Evolutionary conservation across 495 filamentous ascomycete species (phyloP).

Genomic region (Apodospora peruviana): DNA sequence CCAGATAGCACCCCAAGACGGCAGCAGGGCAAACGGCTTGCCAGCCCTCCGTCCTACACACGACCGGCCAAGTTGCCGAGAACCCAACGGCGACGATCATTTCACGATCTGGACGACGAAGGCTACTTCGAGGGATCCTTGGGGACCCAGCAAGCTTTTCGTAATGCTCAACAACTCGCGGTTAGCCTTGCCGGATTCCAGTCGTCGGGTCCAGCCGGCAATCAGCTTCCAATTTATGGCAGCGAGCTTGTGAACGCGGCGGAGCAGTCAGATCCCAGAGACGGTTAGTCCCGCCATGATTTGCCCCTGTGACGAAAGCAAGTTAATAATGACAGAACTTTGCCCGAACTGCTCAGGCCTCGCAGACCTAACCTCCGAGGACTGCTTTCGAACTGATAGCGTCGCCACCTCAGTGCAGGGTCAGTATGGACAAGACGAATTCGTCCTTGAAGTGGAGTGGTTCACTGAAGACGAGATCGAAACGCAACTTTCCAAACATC

Average conservation of each 20-base stretch:
- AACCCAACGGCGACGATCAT: not conserved
- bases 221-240: not conserved
- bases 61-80: slow-evolving; percentile 7
- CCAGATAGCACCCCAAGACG: slow-evolving; percentile 6
- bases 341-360: too few species aligned
- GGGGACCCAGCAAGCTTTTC: not conserved
- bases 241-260: not conserved
- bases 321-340: too few species aligned
- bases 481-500: slow-evolving; percentile 15
- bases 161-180: not conserved
- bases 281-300: not conserved
- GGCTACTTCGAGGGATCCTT: not conserved
- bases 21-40: not conserved
- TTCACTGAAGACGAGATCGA: slow-evolving; percentile 23
- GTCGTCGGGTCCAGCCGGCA: not conserved
- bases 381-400: too few species aligned
- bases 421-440: not conserved
- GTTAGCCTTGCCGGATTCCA: not conserved
- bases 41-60: slow-evolving; percentile 10
- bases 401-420: not conserved
- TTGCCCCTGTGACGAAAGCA: not conserved
- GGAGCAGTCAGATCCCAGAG: not conserved
- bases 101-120: not conserved
- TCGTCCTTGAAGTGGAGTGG: slow-evolving; percentile 14
- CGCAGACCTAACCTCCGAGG: too few species aligned